Base-by-base conservation (phyloP, 257 asterid genomes). In the Ocimum tenuiflorum region DNA sequence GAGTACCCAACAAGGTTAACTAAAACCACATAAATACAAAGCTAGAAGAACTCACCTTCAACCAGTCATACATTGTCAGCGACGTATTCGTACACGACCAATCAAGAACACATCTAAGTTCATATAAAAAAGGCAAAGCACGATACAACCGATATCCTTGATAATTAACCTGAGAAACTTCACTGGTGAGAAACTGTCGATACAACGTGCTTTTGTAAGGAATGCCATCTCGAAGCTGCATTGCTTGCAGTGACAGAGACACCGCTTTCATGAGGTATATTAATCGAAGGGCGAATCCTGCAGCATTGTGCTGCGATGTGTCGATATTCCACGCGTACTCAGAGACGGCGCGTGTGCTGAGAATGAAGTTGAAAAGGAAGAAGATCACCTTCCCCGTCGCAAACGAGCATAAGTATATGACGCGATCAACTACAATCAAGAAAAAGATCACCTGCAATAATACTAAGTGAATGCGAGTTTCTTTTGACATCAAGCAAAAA, bases 51-150 rank as follows among this genome's bases (percentile, higher is more conserved):
- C 85, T 76, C 71, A 94, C 99, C 96, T 94, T 94, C 79, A 94
- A 85, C 99, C 97, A 94, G 77, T 94, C 99, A 67, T 94, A 94
- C 99, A 94, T 94, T 33, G 97, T 94, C 74, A 94, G 80, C 14
- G 99, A 83, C 20, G 97, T 94, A 8, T 86, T 80, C 4, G 99
- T 94, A 82, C 99, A 94, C 6, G 99, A 94, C 99, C 99, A 94
- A 77, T 94, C 99, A 77, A 94, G 96, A 68, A 94, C 97, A 12
- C 97, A 90, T 52, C 99, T 80, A 60, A 94, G 73, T 80, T 94
- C 99, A 64, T 94, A 94, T 18, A 94, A 83, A 81, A 94, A 94
- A 58, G 97, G 99, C 73, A 94, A 78, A 71, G 99, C 96, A 10
- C 97, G 96, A 73, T 94, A 94, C 63, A 94, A 88, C 75, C 95